Conservation (phyloP, 495 filamentous ascomycete genomes). For the Trichodelitschia bisporula region DNA sequence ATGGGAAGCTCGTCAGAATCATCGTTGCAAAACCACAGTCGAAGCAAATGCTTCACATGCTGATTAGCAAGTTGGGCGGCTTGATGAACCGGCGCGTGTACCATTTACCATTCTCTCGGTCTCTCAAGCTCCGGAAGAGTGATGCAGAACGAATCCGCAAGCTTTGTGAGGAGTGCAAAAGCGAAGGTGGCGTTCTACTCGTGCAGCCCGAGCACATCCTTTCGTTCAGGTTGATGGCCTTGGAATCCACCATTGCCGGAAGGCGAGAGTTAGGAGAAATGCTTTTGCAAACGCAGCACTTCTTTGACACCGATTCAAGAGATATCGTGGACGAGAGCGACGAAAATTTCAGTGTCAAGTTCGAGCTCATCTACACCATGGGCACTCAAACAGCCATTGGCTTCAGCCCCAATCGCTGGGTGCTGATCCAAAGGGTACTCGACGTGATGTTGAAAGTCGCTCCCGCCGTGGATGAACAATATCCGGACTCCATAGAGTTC, state of each 20-base stretch:
- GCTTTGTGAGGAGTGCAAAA: conserved; percentile 23
- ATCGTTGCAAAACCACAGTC: conserved; percentile 38
- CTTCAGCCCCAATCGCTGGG: conserved; percentile 33
- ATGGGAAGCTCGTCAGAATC: conserved; percentile 25
- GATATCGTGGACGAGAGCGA: conserved; percentile 16
- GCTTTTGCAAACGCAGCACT: conserved; percentile 9
- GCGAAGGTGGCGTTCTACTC: conserved; percentile 26
- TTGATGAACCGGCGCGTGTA: conserved; percentile 31
- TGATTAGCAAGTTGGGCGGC: conserved; percentile 32
- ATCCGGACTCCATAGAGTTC: no score
- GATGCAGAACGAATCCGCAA: conserved; percentile 12
- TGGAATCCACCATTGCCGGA: conserved; percentile 19
- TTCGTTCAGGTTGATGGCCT: conserved; percentile 39
- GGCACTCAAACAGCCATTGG: conserved; percentile 30
- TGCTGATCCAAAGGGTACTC: conserved; percentile 28
- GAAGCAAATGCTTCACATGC: conserved; percentile 35
- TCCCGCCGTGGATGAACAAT: no score
- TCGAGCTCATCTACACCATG: conserved; percentile 35
- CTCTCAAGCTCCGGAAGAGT: conserved; percentile 13
- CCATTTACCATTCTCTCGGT: conserved; percentile 36
- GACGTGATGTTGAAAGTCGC: not conserved
- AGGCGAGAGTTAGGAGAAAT: no score
- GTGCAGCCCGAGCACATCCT: conserved; percentile 45
- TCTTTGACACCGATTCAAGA: conserved; percentile 8
- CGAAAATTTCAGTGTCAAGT: conserved; percentile 11